Base-by-base conservation (phyloP, 2,329 filamentous ascomycete genomes). In the Tolypocladium cylindrosporum region DNA sequence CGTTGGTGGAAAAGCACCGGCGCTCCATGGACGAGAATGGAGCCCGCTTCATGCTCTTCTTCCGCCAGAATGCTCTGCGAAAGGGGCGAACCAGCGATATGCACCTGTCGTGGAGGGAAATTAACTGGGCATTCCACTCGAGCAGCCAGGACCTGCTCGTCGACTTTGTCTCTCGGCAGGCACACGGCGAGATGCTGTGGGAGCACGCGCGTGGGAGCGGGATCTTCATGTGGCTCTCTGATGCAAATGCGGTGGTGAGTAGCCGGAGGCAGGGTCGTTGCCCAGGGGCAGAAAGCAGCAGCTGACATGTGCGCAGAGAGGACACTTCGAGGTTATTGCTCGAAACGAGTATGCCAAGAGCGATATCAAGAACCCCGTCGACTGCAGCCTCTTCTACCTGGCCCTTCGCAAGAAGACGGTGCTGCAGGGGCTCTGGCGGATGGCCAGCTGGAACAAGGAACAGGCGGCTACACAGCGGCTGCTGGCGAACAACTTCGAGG, bases 201-300 rank as follows among this genome's bases (percentile, higher is more conserved):
- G 83, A 88, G 61, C 82, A 92, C 65, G 94, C 93, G 1, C 82
- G 88, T 53, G 88, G 95, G 68, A 90, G 88, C 63, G 94, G 94
- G 13, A 80, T 97, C 57, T 97, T 96, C 68, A 93, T 97, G 86
- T 99, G 94, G 93, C 79, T 99, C 62, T 84, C 85, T 0, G 92
- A 97, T 70, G 72, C 79, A 21, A 82, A 81, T 57, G 86, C 91
- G 27, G 76, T 97, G 69, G 90, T 94, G 79, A 72, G 86, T 71
- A 36, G 27, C 13, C 16, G 34, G 40, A 34, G 31, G 1, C 19
- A n/a, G 34, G 27, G 10, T 24, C 21, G 11, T 9, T 31, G 19
- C 14, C 9, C 24, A 41, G 34, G 36, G 19, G 21, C 9, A n/a
- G 10, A 7, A 36, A 41, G 39, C 55, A 41, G 39, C 55, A 56